Evolutionary conservation across 2,329 filamentous ascomycete species (phyloP), one percentile per base, ranked within the genome.

Genomic region (Lasiodiplodia sp.): DNA sequence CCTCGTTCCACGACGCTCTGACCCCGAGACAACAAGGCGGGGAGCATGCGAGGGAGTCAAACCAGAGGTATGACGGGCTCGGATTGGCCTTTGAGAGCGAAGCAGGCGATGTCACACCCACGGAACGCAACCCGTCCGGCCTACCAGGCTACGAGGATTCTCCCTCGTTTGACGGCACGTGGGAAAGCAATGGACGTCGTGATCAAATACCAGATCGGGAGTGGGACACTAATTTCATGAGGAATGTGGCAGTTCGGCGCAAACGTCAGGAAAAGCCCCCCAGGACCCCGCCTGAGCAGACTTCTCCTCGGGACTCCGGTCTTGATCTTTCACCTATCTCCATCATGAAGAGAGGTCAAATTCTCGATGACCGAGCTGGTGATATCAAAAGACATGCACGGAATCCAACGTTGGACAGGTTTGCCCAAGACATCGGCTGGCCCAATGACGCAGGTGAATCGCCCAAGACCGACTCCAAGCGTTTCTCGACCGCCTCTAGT

Each of bases 351-450:
- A 53, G 66, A 37, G 31, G 47, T 11, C 44, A 55, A 18, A 73
- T 73, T 64, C 71, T 79, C 60, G 77, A 77, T 47, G 73, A 79
- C 71, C 77, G 77, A 49, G 72, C 78, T 37, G 70, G 78, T 52
- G 75, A 74, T 25, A 77, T 75, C 72, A 75, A 72, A 66, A 75
- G 73, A 75, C 52, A 77, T 75, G 6, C 67, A 23, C 72, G 72
- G 28, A 77, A 74, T 44, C 74, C 80, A 2, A 84, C 83, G 1
- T 79, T 84, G 23, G 84, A 87, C 53, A 80, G 79, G 56, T 84
- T 84, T 73, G 82, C 83, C 23, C 79, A 83, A 66, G 79, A 83
- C 18, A 85, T 86, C 70, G 84, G 82, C 28, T 87, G 85, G 85
- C 81, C 83, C 25, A 75, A 79, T 10, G 75, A 78, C 47, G 68